These are phyloP conservation scores for Acanthamoeba sp. DNA, from an alignment of 208 protist genomes.

Conservation along the genomic window DNA sequence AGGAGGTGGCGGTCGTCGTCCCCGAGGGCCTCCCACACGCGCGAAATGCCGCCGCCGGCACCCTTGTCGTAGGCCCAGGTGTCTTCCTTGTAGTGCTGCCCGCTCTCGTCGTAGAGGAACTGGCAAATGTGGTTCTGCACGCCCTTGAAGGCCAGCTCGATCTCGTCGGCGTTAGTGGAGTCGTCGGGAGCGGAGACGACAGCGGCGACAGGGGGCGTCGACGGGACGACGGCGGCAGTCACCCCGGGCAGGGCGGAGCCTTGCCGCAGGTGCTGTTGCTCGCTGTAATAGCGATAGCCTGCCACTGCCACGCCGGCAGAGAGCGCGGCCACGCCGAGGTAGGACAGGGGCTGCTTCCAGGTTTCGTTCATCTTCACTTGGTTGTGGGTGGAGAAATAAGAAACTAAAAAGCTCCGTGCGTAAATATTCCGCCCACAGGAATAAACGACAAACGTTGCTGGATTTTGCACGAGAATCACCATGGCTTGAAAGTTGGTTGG, in stretches of 20 bases:
- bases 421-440: no score
- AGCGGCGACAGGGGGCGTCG: neutral
- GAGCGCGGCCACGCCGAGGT: conserved; percentile 27
- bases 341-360: neutral
- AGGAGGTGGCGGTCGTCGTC: conserved; percentile 80
- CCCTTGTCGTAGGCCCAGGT: conserved; percentile 87
- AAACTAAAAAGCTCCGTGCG: neutral
- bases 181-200: neutral
- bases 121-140: conserved; percentile 86
- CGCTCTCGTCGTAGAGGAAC: conserved; percentile 85
- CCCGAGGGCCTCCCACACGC: conserved; percentile 84
- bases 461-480: no score
- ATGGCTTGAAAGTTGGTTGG: no score
- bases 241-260: no score
- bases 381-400: neutral
- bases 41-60: conserved; percentile 88
- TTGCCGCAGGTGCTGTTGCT: neutral
- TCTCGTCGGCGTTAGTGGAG: conserved; percentile 6
- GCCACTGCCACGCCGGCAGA: conserved; percentile 8
- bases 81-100: conserved; percentile 86
- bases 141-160: conserved; percentile 65
- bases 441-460: no score
- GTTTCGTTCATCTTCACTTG: neutral
- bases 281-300: neutral
- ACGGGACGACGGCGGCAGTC: neutral